phyloP scores from a whole-genome alignment of 1,284 basidiomycete species.

The Phylloboletellus chloephorus region DNA sequence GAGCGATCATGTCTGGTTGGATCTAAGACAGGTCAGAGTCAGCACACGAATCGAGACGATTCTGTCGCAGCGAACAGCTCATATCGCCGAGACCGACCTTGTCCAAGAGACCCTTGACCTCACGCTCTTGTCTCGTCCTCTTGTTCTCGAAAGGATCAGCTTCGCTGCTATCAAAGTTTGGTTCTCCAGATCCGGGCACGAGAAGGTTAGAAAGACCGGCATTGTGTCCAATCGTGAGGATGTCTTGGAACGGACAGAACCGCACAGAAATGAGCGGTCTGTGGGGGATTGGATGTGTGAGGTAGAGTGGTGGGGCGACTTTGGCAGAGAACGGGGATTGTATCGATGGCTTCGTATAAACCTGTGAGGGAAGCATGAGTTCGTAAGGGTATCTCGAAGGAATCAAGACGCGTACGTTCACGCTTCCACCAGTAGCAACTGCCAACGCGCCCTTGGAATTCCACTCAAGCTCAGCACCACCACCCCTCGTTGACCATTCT shows the following conservation, averaged over 20 bases:
- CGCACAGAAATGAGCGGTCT: constrained; percentile 62
- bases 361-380: constrained; percentile 35
- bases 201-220: constrained; percentile 80
- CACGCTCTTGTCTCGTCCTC: constrained; percentile 79
- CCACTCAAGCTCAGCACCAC: constrained; percentile 64
- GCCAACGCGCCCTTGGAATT: constrained; percentile 81
- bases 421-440: constrained; percentile 73
- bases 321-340: constrained; percentile 47
- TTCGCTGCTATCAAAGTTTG: constrained; percentile 91
- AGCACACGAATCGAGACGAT: not conserved
- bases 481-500: constrained; percentile 72
- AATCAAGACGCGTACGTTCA: constrained; percentile 57
- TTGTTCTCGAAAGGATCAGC: constrained; percentile 93
- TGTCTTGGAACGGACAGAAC: constrained; percentile 92
- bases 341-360: constrained; percentile 66
- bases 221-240: constrained; percentile 73
- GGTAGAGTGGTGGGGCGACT: constrained; percentile 71
- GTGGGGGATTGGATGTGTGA: constrained; percentile 76
- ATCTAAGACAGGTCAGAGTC: constrained; percentile 46
- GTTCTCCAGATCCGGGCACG: constrained; percentile 89
- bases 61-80: not conserved
- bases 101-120: constrained; percentile 87
- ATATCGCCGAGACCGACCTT: constrained; percentile 51
- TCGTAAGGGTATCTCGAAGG: not conserved
- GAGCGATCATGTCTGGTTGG: constrained; percentile 88